Base-by-base conservation (phyloP, 139 green algal genomes). In the Chlorella sp. region DNA sequence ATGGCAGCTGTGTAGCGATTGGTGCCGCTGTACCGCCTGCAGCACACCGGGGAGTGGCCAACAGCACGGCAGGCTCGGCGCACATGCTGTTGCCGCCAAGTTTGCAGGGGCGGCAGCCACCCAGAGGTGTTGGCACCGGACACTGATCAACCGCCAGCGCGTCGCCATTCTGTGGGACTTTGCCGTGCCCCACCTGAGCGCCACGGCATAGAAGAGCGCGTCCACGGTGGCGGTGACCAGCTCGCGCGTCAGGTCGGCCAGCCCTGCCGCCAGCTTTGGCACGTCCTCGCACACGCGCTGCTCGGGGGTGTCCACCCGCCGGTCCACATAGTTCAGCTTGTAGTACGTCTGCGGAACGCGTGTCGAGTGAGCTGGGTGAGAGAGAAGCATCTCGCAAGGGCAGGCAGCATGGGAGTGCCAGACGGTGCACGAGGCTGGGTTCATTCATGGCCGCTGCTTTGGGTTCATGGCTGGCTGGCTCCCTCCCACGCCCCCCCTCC, bases 221-320 rank as follows among this genome's bases (percentile, higher is more conserved):
- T 96, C 93, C 36, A 94, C 79, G 5, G 85, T 51, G 16, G 87
- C 87, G 7, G 80, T 79, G 26, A 92, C 75, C 73, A 88, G 85
- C 81, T 96, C 93, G 3, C 86, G 68, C 11, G 79, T 67, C 36
- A 96, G 87, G 60, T 92, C 89, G 22, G 80, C 84, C 67, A 95
- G 74, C 40, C 87, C 89, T 9, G 65, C 67, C 44, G 68, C 84
- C 64, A 96, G 85, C 68, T 91, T 89, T 74, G 93, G 93, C 32
- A 96, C 86, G 78, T 96, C 93, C 73, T 95, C 92, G 78, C 91
- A 94, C 22, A 96, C 85, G 70, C 92, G 89, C 88, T 95, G 90
- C 87, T 96, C 93, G 4, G 92, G 89, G 51, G 84, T 87, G 75
- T 84, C 76, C 28, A 96, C 77, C n/a, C 86, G 78, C 32, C 89